Base-by-base conservation (phyloP, 768 basidiomycete genomes). In the Phylloporus scabripes region DNA sequence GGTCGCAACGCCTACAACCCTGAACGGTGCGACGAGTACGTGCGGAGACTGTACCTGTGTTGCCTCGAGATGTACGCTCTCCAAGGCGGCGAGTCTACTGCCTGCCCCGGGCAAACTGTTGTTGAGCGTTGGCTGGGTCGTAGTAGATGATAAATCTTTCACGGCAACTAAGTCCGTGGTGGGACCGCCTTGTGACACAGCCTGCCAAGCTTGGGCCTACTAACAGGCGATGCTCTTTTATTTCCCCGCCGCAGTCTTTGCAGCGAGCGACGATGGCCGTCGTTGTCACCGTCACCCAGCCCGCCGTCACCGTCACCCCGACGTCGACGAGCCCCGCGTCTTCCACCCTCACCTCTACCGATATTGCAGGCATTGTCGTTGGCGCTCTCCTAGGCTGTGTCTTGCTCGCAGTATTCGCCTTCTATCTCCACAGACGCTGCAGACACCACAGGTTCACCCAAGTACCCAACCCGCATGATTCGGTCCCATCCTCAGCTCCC, bases 1-100 rank as follows among this genome's bases (percentile, higher is more conserved):
- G 74, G 73, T 45, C 80, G 75, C 51, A 76, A 87, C 61, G 83
- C 80, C 0, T 87, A 85, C 58, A 57, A 54, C 2, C 85, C 82
- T 0, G 83, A 85, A 17, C 80, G 74, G 52, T 88, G 86, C 58
- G 70, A 81, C 37, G 58, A 66, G 8, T 60, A 73, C 10, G 58
- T 87, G 18, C 68, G 75, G 44, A 70, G 66, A 20, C 71, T 88
- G 15, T 87, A 87, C 59, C 49, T 59, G 49, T 87, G 86, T 54
- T 88, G 86, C 58, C 69, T 75, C 38, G 48, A 60, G 23, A 77
- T 87, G 73, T 82, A 87, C 62, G 68, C 74, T 5, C 45, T 53
- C 39, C 21, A 69, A 4, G 66, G 66, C 1, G 68, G 53, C 9
- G 69, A 75, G 50, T 81, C 82, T 4, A 80, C 81, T 0, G 80